Evolutionary conservation across 805 yeast genomes (phyloP).

Genomic region (Candida germanica): DNA sequence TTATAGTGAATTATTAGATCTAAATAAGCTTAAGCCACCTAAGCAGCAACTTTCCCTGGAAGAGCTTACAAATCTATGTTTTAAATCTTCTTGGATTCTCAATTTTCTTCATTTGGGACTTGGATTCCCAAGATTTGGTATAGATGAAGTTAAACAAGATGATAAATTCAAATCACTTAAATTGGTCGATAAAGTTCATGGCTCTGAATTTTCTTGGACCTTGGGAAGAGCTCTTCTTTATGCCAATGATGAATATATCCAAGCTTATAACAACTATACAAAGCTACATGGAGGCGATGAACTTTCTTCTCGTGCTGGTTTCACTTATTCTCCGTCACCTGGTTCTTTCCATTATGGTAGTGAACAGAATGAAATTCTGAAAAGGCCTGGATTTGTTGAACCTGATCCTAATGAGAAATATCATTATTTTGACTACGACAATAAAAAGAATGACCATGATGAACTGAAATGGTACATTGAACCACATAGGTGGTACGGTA

Average conservation of each 20-base stretch:
- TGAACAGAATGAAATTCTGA: conserved; percentile 38
- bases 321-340: conserved; percentile 46
- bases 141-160: conserved; percentile 27
- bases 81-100: conserved; percentile 58
- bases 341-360: conserved; percentile 51
- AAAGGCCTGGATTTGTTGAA: conserved; percentile 41
- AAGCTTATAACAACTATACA: conserved; percentile 36
- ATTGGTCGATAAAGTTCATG: conserved; percentile 42
- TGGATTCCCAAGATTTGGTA: conserved; percentile 54
- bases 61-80: conserved; percentile 54
- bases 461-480: conserved; percentile 43
- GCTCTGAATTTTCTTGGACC: conserved; percentile 52
- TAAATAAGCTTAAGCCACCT: conserved; percentile 26
- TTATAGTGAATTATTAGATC: conserved; percentile 32
- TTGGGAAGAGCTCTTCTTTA: conserved; percentile 61
- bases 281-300: conserved; percentile 2
- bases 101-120: conserved; percentile 57
- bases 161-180: conserved; percentile 34
- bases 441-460: conserved; percentile 21
- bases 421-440: conserved; percentile 29
- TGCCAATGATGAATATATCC: conserved; percentile 52
- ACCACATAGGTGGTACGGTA: conserved; percentile 43
- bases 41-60: conserved; percentile 33
- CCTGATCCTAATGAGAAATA: conserved; percentile 19
- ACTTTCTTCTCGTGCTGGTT: conserved; percentile 39